phyloP scores from a whole-genome alignment of 257 asterid species.

The Eustoma russellianum region DNA sequence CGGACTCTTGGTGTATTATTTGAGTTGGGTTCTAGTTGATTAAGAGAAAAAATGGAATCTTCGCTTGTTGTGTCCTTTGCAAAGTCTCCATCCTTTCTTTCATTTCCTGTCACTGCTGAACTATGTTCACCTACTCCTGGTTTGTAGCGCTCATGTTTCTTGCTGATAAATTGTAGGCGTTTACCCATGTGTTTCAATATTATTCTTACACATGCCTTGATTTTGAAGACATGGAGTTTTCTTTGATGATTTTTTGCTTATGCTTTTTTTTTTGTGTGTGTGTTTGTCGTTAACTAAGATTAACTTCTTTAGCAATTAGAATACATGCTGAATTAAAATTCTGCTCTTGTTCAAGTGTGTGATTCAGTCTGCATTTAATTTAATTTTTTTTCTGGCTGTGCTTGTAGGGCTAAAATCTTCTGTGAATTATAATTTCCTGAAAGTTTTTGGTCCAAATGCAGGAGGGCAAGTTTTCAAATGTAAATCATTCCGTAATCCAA shows the following conservation, averaged over 20 bases:
- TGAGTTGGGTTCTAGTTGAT: conserved; percentile 7
- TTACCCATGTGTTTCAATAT: background rate
- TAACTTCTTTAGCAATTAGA: too few relatives aligned
- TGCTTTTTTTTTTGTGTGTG: too few relatives aligned
- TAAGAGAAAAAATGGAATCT: conserved; percentile 41
- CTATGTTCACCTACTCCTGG: conserved; percentile 31
- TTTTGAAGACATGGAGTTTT: conserved; percentile 1
- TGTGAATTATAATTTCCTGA: background rate
- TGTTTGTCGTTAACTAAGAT: too few relatives aligned
- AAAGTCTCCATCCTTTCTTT: conserved; percentile 34
- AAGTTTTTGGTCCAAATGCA: conserved; percentile 23
- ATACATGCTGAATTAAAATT: too few relatives aligned
- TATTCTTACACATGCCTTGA: background rate
- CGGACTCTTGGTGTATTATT: background rate
- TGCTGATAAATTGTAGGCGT: background rate
- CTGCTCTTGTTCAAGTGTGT: too few relatives aligned
- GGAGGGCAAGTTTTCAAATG: conserved; percentile 28
- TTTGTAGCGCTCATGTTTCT: conserved; percentile 2
- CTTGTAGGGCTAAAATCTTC: too few relatives aligned
- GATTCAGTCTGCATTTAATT: too few relatives aligned
- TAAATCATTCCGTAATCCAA: conserved; percentile 32
- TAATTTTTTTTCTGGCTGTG: too few relatives aligned
- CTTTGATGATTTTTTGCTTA: background rate
- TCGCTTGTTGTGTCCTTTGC: conserved; percentile 37
- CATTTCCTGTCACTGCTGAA: conserved; percentile 34